Base-by-base conservation (phyloP, 108 stramenopile species). In the Schizochytrium sp. region DNA sequence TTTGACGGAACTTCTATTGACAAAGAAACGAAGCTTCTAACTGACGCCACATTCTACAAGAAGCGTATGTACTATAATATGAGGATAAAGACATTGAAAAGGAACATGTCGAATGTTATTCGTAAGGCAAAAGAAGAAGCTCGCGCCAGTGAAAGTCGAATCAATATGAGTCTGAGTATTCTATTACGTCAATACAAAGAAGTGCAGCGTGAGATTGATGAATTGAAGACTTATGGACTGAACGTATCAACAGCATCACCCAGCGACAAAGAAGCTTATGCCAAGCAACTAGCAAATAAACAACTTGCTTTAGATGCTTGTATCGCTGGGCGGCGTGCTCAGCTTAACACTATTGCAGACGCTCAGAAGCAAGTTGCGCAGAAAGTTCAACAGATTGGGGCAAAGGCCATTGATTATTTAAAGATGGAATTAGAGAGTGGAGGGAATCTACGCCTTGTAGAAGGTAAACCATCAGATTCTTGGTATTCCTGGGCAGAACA, bases 61-160 rank as follows among this genome's bases (percentile, higher is more conserved):
- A 93, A 93, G 90, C 89, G 57, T 49, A 93, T 93, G 93, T 93
- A 93, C 91, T 93, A 93, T 91, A 92, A 93, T 90, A 93, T 93
- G 93, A 88, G 93, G 38, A 92, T 88, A 13, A 88, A 91, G 60
- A 93, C 90, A 40, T 64, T 93, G 17, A 92, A 93, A 88, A 49
- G 92, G 28, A 92, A 93, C 91, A 92, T 92, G 46, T 42, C 89
- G 2, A 89, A 89, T 55, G 89, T 89, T 3, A 40, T 72, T 56
- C 46, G 83, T 15, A 40, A 53, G 72, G 91, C 91, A 42, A 28
- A 7, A 42, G 89, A 89, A 41, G 61, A 58, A n/a, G 57, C 42
- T n/a, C 13, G 38, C 8, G 42, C 76, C 57, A 60, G 46, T 4
- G 19, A 61, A n/a, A 59, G 73, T 17, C 42, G 59, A 73, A 57